Evolutionary conservation across 495 filamentous ascomycete genomes (phyloP).

Genomic region (Neurospora sp.): DNA sequence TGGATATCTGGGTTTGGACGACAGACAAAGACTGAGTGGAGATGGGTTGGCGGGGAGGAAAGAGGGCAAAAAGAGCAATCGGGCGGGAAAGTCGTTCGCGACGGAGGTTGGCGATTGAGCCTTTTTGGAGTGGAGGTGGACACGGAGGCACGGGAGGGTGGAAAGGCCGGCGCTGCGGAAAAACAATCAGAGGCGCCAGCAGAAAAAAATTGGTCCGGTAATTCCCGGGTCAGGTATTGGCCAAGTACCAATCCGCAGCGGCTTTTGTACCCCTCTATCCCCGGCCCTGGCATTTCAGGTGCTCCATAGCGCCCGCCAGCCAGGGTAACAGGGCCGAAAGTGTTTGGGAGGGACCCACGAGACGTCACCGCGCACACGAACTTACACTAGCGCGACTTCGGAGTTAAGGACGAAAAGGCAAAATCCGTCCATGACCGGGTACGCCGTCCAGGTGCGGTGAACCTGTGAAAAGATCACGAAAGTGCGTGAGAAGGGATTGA

Average conservation of each 20-base stretch:
- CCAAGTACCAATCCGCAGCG: conserved; percentile 3
- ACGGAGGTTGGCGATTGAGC: conserved; percentile 16
- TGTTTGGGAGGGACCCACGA: neutral
- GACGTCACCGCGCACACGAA: neutral
- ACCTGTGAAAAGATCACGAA: neutral
- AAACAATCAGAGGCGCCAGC: conserved; percentile 1
- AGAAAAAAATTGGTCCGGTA: conserved; percentile 21
- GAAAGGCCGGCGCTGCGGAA: conserved; percentile 6
- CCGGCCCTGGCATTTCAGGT: neutral
- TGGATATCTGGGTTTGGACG: conserved; percentile 2
- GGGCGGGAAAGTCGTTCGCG: conserved; percentile 17
- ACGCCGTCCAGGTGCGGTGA: neutral
- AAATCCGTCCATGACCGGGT: neutral
- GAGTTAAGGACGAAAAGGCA: neutral
- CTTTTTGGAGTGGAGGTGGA: conserved; percentile 16
- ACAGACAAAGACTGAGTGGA: conserved; percentile 18
- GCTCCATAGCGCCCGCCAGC: neutral
- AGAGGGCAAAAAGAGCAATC: conserved; percentile 13
- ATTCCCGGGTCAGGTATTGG: conserved; percentile 17
- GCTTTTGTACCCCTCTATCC: neutral
- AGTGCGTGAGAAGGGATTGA: neutral
- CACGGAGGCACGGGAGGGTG: conserved; percentile 6
- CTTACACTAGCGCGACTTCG: neutral
- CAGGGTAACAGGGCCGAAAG: neutral
- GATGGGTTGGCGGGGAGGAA: conserved; percentile 15